Evolutionary conservation across 2,329 filamentous ascomycete species (phyloP).

Genomic region (Dactylella cylindrospora): DNA sequence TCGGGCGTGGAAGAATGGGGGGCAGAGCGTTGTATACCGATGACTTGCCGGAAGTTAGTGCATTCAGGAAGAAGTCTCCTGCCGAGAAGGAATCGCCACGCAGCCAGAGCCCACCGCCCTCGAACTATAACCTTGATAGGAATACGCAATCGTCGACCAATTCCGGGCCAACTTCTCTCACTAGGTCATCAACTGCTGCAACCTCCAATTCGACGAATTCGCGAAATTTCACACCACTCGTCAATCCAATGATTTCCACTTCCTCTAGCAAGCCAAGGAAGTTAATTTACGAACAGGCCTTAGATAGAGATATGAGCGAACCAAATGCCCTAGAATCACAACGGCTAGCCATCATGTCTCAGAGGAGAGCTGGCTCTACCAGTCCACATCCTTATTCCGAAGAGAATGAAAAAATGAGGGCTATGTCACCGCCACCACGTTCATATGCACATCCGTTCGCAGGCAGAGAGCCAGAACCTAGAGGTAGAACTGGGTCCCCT

Average conservation of each 20-base stretch:
- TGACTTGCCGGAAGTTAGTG: constrained; percentile 67
- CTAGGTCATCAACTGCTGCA: constrained; percentile 79
- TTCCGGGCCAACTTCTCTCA: constrained; percentile 67
- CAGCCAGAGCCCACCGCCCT: constrained; percentile 55
- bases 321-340: constrained; percentile 25
- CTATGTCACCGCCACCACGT: constrained; percentile 31
- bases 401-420: constrained; percentile 33
- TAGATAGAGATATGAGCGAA: constrained; percentile 44
- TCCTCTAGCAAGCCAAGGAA: constrained; percentile 47
- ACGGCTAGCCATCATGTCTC: constrained; percentile 32
- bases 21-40: constrained; percentile 78
- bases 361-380: constrained; percentile 26
- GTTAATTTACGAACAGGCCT: constrained; percentile 48
- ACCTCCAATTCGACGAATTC: constrained; percentile 62
- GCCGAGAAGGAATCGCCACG: constrained; percentile 52
- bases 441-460: constrained; percentile 37
- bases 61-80: constrained; percentile 58
- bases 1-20: constrained; percentile 58
- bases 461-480: constrained; percentile 11
- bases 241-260: constrained; percentile 15
- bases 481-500: constrained; percentile 1
- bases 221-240: constrained; percentile 21
- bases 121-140: constrained; percentile 71
- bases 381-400: constrained; percentile 39
- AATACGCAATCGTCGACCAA: constrained; percentile 83